These are phyloP conservation scores for Penicillium hordei DNA, from an alignment of 2,329 filamentous ascomycete species.

Conservation along the genomic window DNA sequence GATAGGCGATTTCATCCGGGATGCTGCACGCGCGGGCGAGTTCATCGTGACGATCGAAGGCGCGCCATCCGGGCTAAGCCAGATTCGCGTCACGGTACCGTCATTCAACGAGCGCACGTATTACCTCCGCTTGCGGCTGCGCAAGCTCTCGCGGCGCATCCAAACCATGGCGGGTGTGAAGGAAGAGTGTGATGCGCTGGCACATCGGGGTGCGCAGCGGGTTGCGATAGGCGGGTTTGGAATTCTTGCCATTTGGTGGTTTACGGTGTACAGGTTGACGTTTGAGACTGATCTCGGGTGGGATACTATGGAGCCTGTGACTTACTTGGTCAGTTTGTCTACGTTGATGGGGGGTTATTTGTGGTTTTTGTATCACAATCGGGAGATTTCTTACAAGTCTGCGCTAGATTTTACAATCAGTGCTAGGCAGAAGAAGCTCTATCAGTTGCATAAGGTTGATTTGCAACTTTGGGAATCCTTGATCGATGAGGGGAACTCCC, in stretches of 20 bases:
- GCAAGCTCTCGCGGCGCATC: slow-evolving; percentile 69
- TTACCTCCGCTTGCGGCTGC: slow-evolving; percentile 74
- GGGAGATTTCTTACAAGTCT: slow-evolving; percentile 81
- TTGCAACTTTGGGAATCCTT: slow-evolving; percentile 72
- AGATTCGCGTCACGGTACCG: slow-evolving; percentile 74
- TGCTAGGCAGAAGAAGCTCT: slow-evolving; percentile 72
- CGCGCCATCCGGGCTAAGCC: slow-evolving; percentile 58
- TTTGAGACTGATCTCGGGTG: slow-evolving; percentile 76
- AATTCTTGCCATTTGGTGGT: slow-evolving; percentile 75
- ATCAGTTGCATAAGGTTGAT: slow-evolving; percentile 74
- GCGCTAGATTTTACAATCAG: slow-evolving; percentile 86
- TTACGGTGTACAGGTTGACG: slow-evolving; percentile 67
- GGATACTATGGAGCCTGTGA: slow-evolving; percentile 89
- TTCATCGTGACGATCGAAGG: slow-evolving; percentile 84
- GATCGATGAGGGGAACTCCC: slow-evolving; percentile 74
- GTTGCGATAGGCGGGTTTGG: slow-evolving; percentile 79
- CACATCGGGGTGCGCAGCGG: slow-evolving; percentile 73
- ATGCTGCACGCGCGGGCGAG: slow-evolving; percentile 79
- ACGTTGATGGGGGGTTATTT: slow-evolving; percentile 87
- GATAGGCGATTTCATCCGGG: slow-evolving; percentile 89
- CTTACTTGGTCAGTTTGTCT: slow-evolving; percentile 81
- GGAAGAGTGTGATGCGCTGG: slow-evolving; percentile 74
- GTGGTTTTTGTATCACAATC: slow-evolving; percentile 91
- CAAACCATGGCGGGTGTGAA: slow-evolving; percentile 71
- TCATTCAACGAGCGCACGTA: slow-evolving; percentile 89